These are phyloP conservation scores for Colletotrichum sp. DNA, from an alignment of 2,329 filamentous ascomycete genomes.

Conservation along the genomic window DNA sequence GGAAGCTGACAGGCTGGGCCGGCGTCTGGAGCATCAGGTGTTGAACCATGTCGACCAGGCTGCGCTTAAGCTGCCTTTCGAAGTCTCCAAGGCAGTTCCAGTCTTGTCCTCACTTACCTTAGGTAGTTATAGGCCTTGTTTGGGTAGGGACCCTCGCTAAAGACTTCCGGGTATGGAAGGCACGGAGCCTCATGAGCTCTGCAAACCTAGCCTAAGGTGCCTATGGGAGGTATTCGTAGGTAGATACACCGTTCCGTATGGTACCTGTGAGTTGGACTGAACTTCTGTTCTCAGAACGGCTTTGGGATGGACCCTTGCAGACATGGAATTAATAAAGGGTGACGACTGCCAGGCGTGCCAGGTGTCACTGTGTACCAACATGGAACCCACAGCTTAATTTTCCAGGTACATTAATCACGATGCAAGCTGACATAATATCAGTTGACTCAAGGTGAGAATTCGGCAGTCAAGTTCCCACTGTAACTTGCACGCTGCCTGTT, in stretches of 20 bases:
- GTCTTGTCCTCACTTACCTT: not conserved
- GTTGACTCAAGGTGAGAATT: not conserved
- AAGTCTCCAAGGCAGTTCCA: not conserved
- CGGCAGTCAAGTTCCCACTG: not conserved
- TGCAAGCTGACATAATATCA: not conserved
- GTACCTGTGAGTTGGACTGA: not conserved
- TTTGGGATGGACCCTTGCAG: not conserved
- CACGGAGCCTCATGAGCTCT: not conserved
- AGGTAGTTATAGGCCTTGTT: not conserved
- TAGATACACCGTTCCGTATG: not conserved
- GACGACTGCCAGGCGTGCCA: not conserved
- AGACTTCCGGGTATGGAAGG: not conserved
- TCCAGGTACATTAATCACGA: not conserved
- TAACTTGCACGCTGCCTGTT: not conserved
- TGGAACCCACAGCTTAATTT: not conserved
- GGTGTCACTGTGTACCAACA: not conserved
- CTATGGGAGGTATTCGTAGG: not conserved
- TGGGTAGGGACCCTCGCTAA: not conserved
- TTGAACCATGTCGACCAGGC: not conserved
- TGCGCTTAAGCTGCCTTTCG: not conserved
- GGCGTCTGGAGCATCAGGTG: not conserved
- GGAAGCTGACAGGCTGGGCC: slow-evolving; percentile 12
- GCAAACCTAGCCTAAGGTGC: not conserved
- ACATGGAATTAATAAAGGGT: not conserved
- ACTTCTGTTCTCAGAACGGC: not conserved